These are phyloP conservation scores for Brassica juncea DNA, from an alignment of 345 rosid species.

Conservation along the genomic window DNA sequence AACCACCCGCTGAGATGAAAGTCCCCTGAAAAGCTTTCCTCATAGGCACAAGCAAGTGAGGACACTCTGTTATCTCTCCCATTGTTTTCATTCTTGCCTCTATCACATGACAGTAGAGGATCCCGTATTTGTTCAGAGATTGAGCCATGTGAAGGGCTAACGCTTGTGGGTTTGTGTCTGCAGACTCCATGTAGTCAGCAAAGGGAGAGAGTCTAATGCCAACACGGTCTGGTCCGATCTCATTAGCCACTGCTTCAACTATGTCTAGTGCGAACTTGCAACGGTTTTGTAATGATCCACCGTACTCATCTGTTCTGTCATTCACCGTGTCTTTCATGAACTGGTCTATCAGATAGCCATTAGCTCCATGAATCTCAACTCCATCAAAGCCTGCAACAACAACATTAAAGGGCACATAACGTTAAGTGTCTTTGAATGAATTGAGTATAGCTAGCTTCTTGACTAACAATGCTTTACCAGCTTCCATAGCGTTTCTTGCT, in stretches of 20 bases:
- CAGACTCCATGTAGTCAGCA: constrained; percentile 52
- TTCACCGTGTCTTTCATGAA: constrained; percentile 73
- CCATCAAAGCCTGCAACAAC: constrained; percentile 64
- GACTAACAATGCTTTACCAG: constrained; percentile 46
- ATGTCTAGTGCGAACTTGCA: constrained; percentile 66
- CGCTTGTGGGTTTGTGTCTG: constrained; percentile 64
- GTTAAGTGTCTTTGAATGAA: constrained; percentile 5
- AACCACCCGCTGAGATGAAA: constrained; percentile 67
- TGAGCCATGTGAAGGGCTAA: constrained; percentile 64
- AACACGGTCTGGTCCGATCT: constrained; percentile 74
- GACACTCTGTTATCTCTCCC: constrained; percentile 34
- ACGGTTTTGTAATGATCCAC: constrained; percentile 68
- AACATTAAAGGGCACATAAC: background rate
- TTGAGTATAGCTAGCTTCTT: background rate
- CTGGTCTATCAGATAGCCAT: constrained; percentile 69
- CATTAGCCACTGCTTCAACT: constrained; percentile 61
- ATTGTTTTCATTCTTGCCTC: constrained; percentile 58
- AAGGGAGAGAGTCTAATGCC: constrained; percentile 72
- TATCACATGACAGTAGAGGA: constrained; percentile 70
- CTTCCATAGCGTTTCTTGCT: constrained; percentile 78
- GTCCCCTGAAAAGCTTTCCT: constrained; percentile 68
- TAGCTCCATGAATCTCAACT: constrained; percentile 80
- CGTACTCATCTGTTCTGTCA: constrained; percentile 69
- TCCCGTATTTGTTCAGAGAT: constrained; percentile 55
- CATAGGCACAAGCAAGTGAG: constrained; percentile 54